Evolutionary conservation across 169 alveolate genomes (phyloP).

Genomic region (Cryptosporidium meleagridis): DNA sequence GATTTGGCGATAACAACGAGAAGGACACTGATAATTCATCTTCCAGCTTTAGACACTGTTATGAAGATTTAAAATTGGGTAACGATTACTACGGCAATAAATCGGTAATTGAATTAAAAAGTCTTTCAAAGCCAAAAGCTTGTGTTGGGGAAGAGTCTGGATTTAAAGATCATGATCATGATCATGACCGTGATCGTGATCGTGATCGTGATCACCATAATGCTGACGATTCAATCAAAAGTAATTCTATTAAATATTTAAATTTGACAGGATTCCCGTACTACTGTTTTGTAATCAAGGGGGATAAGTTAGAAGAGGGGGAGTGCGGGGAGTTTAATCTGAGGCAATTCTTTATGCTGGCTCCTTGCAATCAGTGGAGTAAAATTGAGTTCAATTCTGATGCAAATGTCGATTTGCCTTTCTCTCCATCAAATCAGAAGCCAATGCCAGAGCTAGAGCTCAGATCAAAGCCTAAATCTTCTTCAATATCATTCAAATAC

Average conservation of each 20-base stretch:
- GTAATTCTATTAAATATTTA: not conserved
- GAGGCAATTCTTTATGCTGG: not conserved
- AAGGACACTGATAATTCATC: not conserved
- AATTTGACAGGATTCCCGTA: slow-evolving; percentile 62
- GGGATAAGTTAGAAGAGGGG: not conserved
- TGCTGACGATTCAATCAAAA: not conserved
- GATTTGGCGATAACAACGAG: not conserved
- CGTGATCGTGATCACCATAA: no score
- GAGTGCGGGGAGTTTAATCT: not conserved
- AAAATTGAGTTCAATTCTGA: not conserved
- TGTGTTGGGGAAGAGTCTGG: not conserved
- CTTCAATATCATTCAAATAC: slow-evolving; percentile 19
- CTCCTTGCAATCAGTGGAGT: not conserved
- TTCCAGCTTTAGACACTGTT: not conserved
- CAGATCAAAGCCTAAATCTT: not conserved
- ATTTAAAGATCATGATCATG: no score
- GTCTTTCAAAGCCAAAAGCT: not conserved
- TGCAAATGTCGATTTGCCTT: not conserved
- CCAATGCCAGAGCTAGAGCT: not conserved
- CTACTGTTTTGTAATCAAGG: slow-evolving; percentile 23
- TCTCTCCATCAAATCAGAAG: not conserved
- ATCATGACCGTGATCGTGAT: no score
- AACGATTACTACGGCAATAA: no score
- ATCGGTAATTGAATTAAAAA: not conserved
- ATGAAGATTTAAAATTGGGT: not conserved